Percentiles rank a stretch among this genome's conserved stretches.
These are phyloP conservation scores for Excoecaria agallocha DNA, from an alignment of 345 rosid species.

Conservation along the genomic window DNA sequence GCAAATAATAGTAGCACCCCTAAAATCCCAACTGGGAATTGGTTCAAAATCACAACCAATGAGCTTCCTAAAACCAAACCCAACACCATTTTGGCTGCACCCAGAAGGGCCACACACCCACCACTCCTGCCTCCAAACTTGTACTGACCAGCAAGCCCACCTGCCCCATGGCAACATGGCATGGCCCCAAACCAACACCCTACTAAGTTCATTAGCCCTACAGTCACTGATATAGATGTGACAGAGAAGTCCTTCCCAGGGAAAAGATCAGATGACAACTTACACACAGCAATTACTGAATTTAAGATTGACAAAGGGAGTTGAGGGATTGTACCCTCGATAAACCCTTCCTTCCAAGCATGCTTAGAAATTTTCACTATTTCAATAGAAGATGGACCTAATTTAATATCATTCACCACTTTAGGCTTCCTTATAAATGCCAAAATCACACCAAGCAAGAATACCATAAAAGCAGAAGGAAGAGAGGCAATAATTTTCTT, in stretches of 20 bases:
- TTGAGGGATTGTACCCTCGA: conserved; percentile 79
- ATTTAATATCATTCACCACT: conserved; percentile 39
- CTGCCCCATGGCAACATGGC: conserved; percentile 93
- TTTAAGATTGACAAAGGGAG: conserved; percentile 76
- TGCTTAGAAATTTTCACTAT: conserved; percentile 45
- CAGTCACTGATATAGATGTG: conserved; percentile 60
- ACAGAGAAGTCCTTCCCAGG: conserved; percentile 68
- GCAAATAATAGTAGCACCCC: conserved; percentile 74
- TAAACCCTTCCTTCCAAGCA: conserved; percentile 74
- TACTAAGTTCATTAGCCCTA: conserved; percentile 76
- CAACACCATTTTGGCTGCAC: conserved; percentile 54
- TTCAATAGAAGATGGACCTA: conserved; percentile 59
- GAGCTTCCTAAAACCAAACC: conserved; percentile 74
- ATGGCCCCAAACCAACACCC: conserved; percentile 95
- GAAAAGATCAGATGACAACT: conserved; percentile 69
- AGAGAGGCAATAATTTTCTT: conserved; percentile 38
- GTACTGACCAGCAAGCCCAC: conserved; percentile 84
- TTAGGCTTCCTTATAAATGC: conserved; percentile 59
- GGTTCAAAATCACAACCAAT: conserved; percentile 53
- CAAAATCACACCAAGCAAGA: conserved; percentile 58
- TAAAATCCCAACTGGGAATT: conserved; percentile 73
- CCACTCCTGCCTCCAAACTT: conserved; percentile 92
- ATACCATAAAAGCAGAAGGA: conserved; percentile 77
- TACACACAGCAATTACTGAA: conserved; percentile 84
- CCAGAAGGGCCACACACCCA: conserved; percentile 71